phyloP scores from a whole-genome alignment of 495 filamentous ascomycete species.

The Neurospora terricola region DNA sequence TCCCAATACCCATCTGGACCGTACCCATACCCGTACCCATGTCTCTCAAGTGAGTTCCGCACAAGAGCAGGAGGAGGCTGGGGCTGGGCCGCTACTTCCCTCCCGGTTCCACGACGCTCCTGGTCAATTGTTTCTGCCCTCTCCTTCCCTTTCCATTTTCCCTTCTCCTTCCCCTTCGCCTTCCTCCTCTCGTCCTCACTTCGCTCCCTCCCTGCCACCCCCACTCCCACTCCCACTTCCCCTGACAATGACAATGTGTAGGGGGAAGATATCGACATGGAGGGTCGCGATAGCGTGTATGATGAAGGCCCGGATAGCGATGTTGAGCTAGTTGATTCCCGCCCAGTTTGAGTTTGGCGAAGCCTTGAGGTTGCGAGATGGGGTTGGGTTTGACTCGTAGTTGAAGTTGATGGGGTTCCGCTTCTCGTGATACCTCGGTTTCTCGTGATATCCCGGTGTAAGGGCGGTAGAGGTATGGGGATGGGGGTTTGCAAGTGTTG shows the following conservation, averaged over 20 bases:
- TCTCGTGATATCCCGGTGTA: not conserved
- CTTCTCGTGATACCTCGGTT: not conserved
- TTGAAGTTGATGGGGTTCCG: not conserved
- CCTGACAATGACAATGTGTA: not conserved
- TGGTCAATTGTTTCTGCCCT: too few species aligned
- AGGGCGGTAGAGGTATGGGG: not conserved
- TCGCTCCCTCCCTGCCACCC: too few species aligned
- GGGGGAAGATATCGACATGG: not conserved
- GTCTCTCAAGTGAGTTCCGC: too few species aligned
- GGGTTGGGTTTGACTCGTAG: too few species aligned
- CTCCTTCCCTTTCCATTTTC: too few species aligned
- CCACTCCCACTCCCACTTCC: not conserved
- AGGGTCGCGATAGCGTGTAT: not conserved
- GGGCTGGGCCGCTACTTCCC: not conserved
- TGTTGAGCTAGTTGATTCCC: not conserved
- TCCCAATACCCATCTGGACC: too few species aligned
- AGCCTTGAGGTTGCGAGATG: not conserved
- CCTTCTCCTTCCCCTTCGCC: too few species aligned
- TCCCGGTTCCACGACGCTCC: too few species aligned
- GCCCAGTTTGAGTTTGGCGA: not conserved
- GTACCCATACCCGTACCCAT: too few species aligned
- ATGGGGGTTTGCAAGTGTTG: not conserved
- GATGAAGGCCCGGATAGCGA: not conserved
- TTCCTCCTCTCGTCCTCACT: too few species aligned
- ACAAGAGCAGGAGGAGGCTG: not conserved